Conservation (phyloP, 2,329 filamentous ascomycete species). For the Mycosphaerella arachidis region DNA sequence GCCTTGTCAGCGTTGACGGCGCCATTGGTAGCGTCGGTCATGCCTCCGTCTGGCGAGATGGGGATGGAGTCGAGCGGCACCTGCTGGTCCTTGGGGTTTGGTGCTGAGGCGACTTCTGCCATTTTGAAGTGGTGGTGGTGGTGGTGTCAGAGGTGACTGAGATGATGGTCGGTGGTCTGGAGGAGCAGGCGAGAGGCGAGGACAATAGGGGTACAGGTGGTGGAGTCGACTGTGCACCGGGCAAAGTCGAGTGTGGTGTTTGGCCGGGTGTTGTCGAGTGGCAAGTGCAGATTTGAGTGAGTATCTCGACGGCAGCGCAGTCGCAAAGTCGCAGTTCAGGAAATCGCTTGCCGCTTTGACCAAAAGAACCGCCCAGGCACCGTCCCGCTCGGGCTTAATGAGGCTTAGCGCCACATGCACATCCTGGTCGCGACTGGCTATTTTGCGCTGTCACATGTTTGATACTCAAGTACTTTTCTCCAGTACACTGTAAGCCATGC, state of each 20-base stretch:
- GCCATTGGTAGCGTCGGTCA: conserved; percentile 45
- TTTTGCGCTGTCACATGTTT: neutral
- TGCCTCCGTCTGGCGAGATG: conserved; percentile 48
- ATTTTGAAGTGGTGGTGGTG: conserved; percentile 24
- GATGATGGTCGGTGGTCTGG: neutral
- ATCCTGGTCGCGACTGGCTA: neutral
- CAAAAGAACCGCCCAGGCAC: neutral
- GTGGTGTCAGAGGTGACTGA: neutral
- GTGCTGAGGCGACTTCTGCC: conserved; percentile 32
- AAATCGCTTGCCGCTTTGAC: neutral
- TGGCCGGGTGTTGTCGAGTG: neutral
- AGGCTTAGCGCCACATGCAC: neutral
- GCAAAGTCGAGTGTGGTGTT: conserved; percentile 3
- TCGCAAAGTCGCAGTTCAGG: neutral
- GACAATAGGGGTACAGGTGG: neutral
- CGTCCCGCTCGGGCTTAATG: neutral
- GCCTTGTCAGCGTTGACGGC: conserved; percentile 40
- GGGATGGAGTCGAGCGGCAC: conserved; percentile 54
- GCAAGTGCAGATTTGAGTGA: neutral
- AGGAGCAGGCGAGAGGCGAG: neutral
- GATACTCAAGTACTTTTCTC: neutral
- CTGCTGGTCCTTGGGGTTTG: conserved; percentile 30
- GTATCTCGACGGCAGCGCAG: neutral
- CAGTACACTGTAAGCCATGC: conserved; percentile 1
- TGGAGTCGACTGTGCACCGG: neutral